Base-by-base conservation (phyloP, 2,329 filamentous ascomycete genomes). In the Colletotrichum higginsianum region DNA sequence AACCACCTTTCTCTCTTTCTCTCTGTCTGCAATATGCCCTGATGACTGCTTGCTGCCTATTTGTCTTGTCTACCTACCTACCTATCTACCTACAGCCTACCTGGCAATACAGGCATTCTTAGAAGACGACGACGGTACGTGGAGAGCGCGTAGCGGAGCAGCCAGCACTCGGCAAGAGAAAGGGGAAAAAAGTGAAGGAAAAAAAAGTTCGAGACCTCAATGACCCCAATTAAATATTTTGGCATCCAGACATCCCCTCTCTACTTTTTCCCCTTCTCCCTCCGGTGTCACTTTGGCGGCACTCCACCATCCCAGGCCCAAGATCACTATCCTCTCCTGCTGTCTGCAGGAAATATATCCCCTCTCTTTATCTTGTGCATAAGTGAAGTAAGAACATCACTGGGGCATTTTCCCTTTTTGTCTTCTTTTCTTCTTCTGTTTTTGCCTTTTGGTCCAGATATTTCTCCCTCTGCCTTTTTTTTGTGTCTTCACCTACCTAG, bases 141-240 rank as follows among this genome's bases (percentile, higher is more conserved):
- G 8, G 46, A 52, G 38, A 53, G 61, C 38, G 61, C 18, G 38
- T 42, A 66, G 42, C 21, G 53, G 23, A 49, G 44, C 63, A 58
- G 44, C 2, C 52, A 65, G 21, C 26, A 35, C 16, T 30, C 50
- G 46, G 13, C 46, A 38, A 38, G 30, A 38, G 7, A 38, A 42
- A 58, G 55, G 16, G 21, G 30, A 5, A 44, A 58, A 40, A 40
- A 44, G 23, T 44, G 38, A 52, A 46, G 40, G 18, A 3, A 49
- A 26, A 21, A 49, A 53, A 67, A 52, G 42, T 58, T 68, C 58
- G 56, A 66, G 58, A 71, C 68, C 65, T 53, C 46, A 42, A 26
- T 63, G 40, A 71, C 68, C 66, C 68, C 68, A 69, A 55, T 71
- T 66, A 69, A 73, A 63, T 73, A 69, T 57, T 57, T 49, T 57